Evolutionary conservation across 352 stramenopile genomes (phyloP).

Genomic region (Blastocystis sp.): DNA sequence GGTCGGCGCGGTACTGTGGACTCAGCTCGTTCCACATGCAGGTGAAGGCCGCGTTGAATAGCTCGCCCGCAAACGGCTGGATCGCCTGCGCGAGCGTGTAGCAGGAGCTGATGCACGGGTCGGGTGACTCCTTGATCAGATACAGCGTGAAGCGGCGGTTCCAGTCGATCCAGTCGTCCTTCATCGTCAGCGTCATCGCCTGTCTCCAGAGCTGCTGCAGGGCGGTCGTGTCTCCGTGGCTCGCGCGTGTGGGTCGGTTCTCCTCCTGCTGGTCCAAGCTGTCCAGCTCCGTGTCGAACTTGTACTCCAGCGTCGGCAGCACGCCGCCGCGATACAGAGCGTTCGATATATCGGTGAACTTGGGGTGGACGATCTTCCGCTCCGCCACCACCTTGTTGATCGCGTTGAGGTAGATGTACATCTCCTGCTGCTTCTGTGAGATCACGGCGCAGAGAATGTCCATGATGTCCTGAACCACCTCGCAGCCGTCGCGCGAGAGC

Average conservation of each 20-base stretch:
- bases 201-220: conserved; percentile 38
- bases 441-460: conserved; percentile 26
- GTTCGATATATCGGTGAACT: conserved; percentile 55
- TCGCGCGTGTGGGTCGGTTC: not conserved
- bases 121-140: conserved; percentile 86
- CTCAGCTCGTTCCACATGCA: conserved; percentile 93
- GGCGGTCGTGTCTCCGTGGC: not conserved
- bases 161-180: conserved; percentile 91
- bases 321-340: conserved; percentile 50
- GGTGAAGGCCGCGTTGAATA: conserved; percentile 95
- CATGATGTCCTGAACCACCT: conserved; percentile 9
- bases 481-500: conserved; percentile 23
- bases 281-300: conserved; percentile 14
- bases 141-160: conserved; percentile 87
- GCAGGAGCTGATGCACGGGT: conserved; percentile 79
- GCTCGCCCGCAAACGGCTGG: conserved; percentile 82
- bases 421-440: conserved; percentile 32
- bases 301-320: not conserved
- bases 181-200: not conserved
- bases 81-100: conserved; percentile 85
- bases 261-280: not conserved
- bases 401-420: conserved; percentile 32
- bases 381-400: conserved; percentile 46
- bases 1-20: conserved; percentile 78
- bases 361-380: conserved; percentile 52